Evolutionary conservation across 2,329 filamentous ascomycete genomes (phyloP).

Genomic region (Xylariomycetidae sp.): DNA sequence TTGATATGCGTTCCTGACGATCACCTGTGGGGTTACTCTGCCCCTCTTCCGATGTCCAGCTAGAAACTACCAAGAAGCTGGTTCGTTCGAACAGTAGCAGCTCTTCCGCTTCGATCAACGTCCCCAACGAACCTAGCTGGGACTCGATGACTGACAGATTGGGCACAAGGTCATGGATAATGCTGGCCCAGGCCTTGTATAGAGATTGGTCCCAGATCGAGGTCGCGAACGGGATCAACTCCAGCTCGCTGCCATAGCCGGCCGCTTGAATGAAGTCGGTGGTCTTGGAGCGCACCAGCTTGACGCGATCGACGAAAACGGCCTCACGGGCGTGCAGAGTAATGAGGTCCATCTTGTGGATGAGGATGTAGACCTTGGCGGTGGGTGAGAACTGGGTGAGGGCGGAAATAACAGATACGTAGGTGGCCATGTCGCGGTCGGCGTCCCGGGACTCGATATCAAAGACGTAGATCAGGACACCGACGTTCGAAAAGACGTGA

Average conservation of each 20-base stretch:
- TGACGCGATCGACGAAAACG: conserved; percentile 79
- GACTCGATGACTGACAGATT: conserved; percentile 84
- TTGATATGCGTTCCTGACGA: conserved; percentile 87
- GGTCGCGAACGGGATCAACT: conserved; percentile 84
- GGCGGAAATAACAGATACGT: conserved; percentile 83
- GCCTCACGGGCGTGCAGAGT: conserved; percentile 70
- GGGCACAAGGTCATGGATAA: conserved; percentile 96
- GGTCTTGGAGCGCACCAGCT: conserved; percentile 70
- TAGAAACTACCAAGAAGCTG: conserved; percentile 93
- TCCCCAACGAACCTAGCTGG: conserved; percentile 74
- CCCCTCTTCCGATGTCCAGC: conserved; percentile 72
- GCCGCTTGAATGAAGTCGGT: conserved; percentile 43
- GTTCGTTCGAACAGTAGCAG: conserved; percentile 92
- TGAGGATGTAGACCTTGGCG: conserved; percentile 86
- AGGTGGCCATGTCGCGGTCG: conserved; percentile 86
- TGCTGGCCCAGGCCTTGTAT: conserved; percentile 97
- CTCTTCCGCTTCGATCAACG: conserved; percentile 87
- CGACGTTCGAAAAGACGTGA: conserved; percentile 94
- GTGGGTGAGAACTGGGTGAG: conserved; percentile 75
- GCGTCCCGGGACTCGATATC: conserved; percentile 96
- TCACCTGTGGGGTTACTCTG: conserved; percentile 81
- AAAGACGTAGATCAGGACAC: conserved; percentile 98
- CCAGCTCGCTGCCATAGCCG: conserved; percentile 41
- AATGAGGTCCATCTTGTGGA: conserved; percentile 99
- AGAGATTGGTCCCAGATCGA: conserved; percentile 98